A percentile compares a stretch with the other conserved stretches of the same genome.
Evolutionary conservation across 2,329 filamentous ascomycete species (phyloP).

Genomic region (Laburnicola sp.): DNA sequence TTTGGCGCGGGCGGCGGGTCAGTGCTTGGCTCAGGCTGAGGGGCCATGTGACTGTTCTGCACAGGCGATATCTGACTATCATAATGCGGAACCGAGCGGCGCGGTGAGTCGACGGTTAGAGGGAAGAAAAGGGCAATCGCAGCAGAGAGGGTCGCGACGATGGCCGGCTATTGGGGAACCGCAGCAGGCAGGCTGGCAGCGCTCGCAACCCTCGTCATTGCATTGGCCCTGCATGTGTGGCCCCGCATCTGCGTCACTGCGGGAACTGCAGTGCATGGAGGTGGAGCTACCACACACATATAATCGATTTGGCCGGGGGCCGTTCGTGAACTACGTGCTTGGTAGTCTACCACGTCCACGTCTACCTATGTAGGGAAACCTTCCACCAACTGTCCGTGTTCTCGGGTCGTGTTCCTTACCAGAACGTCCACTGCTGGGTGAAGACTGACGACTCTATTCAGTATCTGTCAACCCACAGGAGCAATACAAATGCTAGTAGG

Average conservation of each 20-base stretch:
- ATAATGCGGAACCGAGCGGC: neutral
- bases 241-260: conserved; percentile 5
- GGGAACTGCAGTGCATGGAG: neutral
- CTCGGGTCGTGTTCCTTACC: too few species aligned
- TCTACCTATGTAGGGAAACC: too few species aligned
- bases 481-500: too few species aligned
- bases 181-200: neutral
- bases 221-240: conserved; percentile 9
- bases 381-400: too few species aligned
- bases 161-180: neutral
- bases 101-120: neutral
- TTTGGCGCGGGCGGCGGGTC: conserved; percentile 34
- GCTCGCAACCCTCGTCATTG: conserved; percentile 1
- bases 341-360: too few species aligned
- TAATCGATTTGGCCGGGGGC: too few species aligned
- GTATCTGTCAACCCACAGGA: too few species aligned
- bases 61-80: conserved; percentile 4
- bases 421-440: too few species aligned
- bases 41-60: conserved; percentile 31
- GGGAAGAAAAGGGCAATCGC: neutral
- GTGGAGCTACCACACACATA: too few species aligned
- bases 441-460: too few species aligned
- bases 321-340: too few species aligned
- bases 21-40: conserved; percentile 27
- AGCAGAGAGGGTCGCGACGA: neutral